phyloP scores from a whole-genome alignment of 1,284 basidiomycete species.

The Caloboletus firmus region DNA sequence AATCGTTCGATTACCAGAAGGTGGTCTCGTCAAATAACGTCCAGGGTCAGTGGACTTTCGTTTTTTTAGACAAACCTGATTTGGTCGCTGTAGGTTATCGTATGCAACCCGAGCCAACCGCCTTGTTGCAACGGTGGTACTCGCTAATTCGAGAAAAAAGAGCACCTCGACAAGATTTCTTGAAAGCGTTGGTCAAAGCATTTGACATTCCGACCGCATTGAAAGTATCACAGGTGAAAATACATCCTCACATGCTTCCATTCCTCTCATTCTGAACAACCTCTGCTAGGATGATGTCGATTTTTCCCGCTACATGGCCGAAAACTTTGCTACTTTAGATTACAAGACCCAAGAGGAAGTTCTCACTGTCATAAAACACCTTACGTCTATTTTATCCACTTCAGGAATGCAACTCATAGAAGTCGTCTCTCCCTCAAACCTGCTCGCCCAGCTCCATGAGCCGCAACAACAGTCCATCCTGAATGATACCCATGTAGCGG shows the following conservation, averaged over 20 bases:
- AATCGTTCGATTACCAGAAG: conserved; percentile 83
- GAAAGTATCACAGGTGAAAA: conserved; percentile 47
- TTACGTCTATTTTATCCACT: conserved; percentile 82
- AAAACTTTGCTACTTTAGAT: conserved; percentile 89
- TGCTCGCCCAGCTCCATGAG: conserved; percentile 60
- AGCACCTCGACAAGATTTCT: conserved; percentile 79
- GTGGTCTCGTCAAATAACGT: conserved; percentile 48
- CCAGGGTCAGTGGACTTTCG: conserved; percentile 42
- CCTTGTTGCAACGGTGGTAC: conserved; percentile 89
- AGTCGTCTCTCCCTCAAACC: conserved; percentile 62
- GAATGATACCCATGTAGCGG: conserved; percentile 10
- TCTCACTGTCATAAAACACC: conserved; percentile 77
- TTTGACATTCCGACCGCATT: conserved; percentile 65
- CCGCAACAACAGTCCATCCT: conserved; percentile 19
- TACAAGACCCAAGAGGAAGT: conserved; percentile 96
- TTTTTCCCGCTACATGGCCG: conserved; percentile 89
- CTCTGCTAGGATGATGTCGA: conserved; percentile 69
- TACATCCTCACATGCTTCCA: not conserved
- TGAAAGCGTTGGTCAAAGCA: conserved; percentile 78
- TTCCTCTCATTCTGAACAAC: not conserved
- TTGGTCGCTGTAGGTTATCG: conserved; percentile 55
- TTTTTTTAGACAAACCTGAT: not conserved
- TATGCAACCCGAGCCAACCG: conserved; percentile 57
- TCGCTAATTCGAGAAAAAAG: conserved; percentile 87
- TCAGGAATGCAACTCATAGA: conserved; percentile 81